Evolutionary conservation across 2,329 filamentous ascomycete species (phyloP), one percentile per base, ranked within the genome.

Genomic region (Exophiala sideris): DNA sequence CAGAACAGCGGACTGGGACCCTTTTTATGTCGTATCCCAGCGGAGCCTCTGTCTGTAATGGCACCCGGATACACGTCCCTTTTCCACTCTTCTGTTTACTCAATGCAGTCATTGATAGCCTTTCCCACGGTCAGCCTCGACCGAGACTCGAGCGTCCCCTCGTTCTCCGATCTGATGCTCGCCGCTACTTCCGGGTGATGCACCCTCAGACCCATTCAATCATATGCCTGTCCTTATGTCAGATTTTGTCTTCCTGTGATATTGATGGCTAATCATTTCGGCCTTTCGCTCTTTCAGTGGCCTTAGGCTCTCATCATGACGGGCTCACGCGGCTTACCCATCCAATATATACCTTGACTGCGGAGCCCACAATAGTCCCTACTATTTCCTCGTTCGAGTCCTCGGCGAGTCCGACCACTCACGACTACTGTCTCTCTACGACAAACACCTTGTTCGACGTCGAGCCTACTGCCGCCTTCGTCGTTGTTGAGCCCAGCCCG

Each of bases 221-320:
- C 52, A 52, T 10, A 45, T 50, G 35, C 48, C 40, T 52, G 49
- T 33, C 41, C 49, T 56, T 33, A 39, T 56, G 48, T 48, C 46
- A 57, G 45, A 36, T 54, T 47, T 29, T 29, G 24, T 45, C 47
- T 14, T 35, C 39, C 54, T 40, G 48, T 54, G 49, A 56, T 48
- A n/a, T 39, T 29, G 49, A 20, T 55, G 51, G 54, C 57, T 60
- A 60, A 60, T 56, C 54, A 8, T 54, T 50, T 54, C 41, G 38
- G 54, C 18, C 45, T 47, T 44, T 54, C 54, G 54, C 52, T 55
- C 47, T 57, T 55, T 59, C 53, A 66, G 64, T 66, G 63, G 58
- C 61, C 53, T 50, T 61, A 48, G 57, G 46, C 53, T 52, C 40
- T 42, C 59, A 57, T 48, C 52, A 53, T 60, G 48, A 34, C 42